Conservation (phyloP, 208 protist genomes). For the Balamuthia mandrillaris region DNA sequence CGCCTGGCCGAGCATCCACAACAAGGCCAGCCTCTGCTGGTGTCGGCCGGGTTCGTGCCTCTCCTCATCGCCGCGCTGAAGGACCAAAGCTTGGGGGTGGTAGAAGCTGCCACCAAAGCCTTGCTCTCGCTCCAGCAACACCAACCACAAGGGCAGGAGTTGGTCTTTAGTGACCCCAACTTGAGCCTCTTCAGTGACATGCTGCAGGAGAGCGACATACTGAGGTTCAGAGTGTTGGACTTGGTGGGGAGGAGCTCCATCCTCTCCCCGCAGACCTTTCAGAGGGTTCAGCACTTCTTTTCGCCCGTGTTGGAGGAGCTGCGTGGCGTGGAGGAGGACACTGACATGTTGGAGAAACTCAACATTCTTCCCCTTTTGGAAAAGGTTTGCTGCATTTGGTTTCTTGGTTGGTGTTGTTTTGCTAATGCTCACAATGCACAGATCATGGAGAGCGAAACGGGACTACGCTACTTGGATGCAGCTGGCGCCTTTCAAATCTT, state of each 20-base stretch:
- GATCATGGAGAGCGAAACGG: neutral
- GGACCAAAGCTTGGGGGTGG: neutral
- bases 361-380: neutral
- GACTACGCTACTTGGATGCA: neutral
- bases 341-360: neutral
- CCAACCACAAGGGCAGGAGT: neutral
- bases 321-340: too few species aligned
- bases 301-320: neutral
- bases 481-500: neutral
- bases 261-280: neutral
- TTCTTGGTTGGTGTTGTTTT: neutral
- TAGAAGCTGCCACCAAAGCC: neutral
- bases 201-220: neutral
- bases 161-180: neutral
- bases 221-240: slow-evolving; percentile 12
- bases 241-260: neutral
- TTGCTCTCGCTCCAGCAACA: neutral
- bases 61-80: neutral
- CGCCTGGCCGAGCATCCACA: too few species aligned
- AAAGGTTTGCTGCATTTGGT: neutral
- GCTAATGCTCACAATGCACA: neutral
- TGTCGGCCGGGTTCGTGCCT: neutral
- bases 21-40: too few species aligned
- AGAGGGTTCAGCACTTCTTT: neutral
- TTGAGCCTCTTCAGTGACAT: neutral